These are phyloP conservation scores for Boletus sp. DNA, from an alignment of 1,284 basidiomycete genomes.

Conservation along the genomic window DNA sequence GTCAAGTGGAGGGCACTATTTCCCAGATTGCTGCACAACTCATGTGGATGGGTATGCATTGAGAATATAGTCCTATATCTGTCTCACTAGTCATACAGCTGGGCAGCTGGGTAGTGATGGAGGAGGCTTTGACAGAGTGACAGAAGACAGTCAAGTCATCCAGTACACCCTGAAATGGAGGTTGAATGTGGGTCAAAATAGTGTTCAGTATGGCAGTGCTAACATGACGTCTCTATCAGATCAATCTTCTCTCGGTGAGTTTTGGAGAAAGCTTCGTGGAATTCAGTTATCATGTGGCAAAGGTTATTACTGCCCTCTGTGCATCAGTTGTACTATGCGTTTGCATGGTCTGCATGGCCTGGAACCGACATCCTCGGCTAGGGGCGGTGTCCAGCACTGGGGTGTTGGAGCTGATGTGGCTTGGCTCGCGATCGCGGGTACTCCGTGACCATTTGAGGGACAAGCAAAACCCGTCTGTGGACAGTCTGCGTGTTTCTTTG, in stretches of 20 bases:
- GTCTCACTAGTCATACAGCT: not conserved
- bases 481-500: not conserved
- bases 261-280: not conserved
- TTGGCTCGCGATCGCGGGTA: not conserved
- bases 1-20: not conserved
- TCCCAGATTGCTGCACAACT: not conserved
- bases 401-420: not conserved
- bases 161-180: not conserved
- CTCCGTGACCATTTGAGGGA: not conserved
- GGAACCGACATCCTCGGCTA: too few species aligned
- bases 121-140: conserved; percentile 1
- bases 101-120: not conserved
- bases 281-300: not conserved
- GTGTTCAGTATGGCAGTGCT: not conserved
- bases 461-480: not conserved
- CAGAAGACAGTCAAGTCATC: not conserved
- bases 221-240: not conserved
- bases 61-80: not conserved
- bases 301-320: not conserved
- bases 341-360: not conserved
- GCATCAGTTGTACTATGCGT: not conserved
- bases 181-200: not conserved
- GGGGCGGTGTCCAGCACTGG: not conserved
- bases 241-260: conserved; percentile 2
- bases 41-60: not conserved